phyloP scores from a whole-genome alignment of 352 stramenopile species.

The Phytopythium sindhum region DNA sequence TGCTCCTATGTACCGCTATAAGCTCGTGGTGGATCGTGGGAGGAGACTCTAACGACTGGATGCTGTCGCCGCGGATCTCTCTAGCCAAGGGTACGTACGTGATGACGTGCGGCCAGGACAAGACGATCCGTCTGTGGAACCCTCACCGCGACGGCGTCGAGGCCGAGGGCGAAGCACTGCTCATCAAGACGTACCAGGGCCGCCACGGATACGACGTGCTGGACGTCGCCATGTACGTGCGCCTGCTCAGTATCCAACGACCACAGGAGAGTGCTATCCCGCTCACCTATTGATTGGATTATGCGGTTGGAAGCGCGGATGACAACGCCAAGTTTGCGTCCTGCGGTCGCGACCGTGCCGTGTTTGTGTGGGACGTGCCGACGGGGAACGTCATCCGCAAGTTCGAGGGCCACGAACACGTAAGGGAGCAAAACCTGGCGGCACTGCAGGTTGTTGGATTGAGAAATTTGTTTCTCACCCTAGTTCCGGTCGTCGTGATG shows the following conservation, averaged over 20 bases:
- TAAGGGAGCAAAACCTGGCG: slow-evolving; percentile 12
- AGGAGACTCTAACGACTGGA: not conserved
- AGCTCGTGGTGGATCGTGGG: not conserved
- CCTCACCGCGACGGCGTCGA: slow-evolving; percentile 73
- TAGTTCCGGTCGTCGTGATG: not conserved
- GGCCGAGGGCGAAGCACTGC: slow-evolving; percentile 48
- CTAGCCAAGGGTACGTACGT: slow-evolving; percentile 86
- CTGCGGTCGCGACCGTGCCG: slow-evolving; percentile 79
- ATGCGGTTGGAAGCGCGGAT: slow-evolving; percentile 41
- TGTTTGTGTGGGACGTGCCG: slow-evolving; percentile 89
- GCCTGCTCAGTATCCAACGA: no score
- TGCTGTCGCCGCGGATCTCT: not conserved
- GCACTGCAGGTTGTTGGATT: not conserved
- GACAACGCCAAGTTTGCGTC: slow-evolving; percentile 88
- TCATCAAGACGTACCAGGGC: slow-evolving; percentile 85
- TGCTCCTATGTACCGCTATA: not conserved
- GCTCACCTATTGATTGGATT: not conserved
- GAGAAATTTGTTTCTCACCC: not conserved
- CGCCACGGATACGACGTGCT: slow-evolving; percentile 87
- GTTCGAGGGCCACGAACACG: slow-evolving; percentile 83
- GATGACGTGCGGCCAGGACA: slow-evolving; percentile 88
- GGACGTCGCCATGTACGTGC: slow-evolving; percentile 82
- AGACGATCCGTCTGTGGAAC: slow-evolving; percentile 86
- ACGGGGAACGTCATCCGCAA: slow-evolving; percentile 86
- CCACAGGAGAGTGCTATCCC: not conserved